Evolutionary conservation across 352 stramenopile species (phyloP).

Genomic region (Pythium apleroticum): DNA sequence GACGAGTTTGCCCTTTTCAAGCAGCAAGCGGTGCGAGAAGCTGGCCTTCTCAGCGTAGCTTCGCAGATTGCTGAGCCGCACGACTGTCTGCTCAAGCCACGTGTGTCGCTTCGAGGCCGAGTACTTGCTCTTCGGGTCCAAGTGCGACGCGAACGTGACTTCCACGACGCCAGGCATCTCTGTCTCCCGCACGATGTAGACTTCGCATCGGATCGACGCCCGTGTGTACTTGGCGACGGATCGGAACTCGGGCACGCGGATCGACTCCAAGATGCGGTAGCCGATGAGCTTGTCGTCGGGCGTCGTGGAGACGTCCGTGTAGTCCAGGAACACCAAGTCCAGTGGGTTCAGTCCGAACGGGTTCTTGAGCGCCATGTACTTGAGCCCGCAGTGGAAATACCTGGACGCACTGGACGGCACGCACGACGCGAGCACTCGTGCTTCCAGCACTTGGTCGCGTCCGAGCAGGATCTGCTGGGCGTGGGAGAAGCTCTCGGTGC

Average conservation of each 20-base stretch:
- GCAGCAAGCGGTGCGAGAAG: conserved; percentile 55
- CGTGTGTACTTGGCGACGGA: conserved; percentile 60
- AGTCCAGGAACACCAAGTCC: conserved; percentile 83
- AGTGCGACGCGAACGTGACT: conserved; percentile 78
- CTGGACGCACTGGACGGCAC: conserved; percentile 50
- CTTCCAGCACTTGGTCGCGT: conserved; percentile 62
- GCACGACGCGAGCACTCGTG: conserved; percentile 64
- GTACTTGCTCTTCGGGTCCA: conserved; percentile 82
- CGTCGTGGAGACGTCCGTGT: conserved; percentile 77
- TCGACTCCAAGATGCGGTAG: conserved; percentile 80
- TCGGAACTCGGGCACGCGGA: conserved; percentile 65
- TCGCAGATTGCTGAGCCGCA: conserved; percentile 57
- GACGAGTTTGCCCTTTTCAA: conserved; percentile 42
- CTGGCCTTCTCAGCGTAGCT: conserved; percentile 67
- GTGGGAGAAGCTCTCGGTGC: conserved; percentile 52
- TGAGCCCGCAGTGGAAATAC: conserved; percentile 83
- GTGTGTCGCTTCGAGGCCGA: conserved; percentile 50
- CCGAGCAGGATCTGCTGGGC: conserved; percentile 65
- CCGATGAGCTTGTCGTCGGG: conserved; percentile 60
- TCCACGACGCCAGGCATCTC: conserved; percentile 68
- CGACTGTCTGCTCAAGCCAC: conserved; percentile 60
- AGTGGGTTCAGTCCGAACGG: conserved; percentile 61
- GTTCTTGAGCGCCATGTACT: conserved; percentile 83
- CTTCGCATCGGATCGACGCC: conserved; percentile 76
- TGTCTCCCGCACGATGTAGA: conserved; percentile 78